These are phyloP conservation scores for Takashimella koratensis DNA, from an alignment of 1,284 basidiomycete species.

Conservation along the genomic window DNA sequence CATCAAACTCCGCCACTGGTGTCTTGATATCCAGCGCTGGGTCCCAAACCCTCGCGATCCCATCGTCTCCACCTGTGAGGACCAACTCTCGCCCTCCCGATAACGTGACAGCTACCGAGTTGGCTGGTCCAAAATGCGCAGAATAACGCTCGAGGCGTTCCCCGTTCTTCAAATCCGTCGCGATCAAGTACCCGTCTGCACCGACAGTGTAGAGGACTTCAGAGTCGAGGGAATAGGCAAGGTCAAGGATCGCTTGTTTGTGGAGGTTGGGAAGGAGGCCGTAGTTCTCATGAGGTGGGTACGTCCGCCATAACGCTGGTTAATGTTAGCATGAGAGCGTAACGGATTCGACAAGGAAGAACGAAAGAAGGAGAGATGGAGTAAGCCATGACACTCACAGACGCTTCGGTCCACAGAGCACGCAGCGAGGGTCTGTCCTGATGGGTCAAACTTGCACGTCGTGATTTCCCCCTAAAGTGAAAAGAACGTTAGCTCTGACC, in stretches of 20 bases:
- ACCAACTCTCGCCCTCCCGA: conserved; percentile 70
- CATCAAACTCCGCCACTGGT: conserved; percentile 70
- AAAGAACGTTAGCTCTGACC: not conserved
- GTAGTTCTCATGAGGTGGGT: conserved; percentile 50
- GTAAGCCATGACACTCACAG: conserved; percentile 33
- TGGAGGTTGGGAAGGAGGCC: conserved; percentile 48
- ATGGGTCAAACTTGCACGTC: conserved; percentile 49
- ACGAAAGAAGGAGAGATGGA: not conserved
- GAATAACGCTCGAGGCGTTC: conserved; percentile 39
- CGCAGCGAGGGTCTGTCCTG: conserved; percentile 47
- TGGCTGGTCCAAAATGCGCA: conserved; percentile 83
- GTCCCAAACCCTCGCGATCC: conserved; percentile 83
- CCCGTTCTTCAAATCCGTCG: conserved; percentile 45
- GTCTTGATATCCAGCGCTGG: conserved; percentile 70
- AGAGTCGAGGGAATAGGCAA: conserved; percentile 47
- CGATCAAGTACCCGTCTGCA: conserved; percentile 45
- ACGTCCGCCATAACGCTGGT: conserved; percentile 50
- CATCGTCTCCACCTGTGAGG: conserved; percentile 82
- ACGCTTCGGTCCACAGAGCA: conserved; percentile 46
- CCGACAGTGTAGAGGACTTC: conserved; percentile 47
- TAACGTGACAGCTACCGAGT: conserved; percentile 78
- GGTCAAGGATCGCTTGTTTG: conserved; percentile 49
- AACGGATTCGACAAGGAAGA: not conserved
- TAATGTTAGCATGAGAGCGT: not conserved
- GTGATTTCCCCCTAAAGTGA: conserved; percentile 46